Evolutionary conservation across 2,329 filamentous ascomycete species (phyloP), one percentile per base, ranked within the genome.

Genomic region (Cladosporium phlei): DNA sequence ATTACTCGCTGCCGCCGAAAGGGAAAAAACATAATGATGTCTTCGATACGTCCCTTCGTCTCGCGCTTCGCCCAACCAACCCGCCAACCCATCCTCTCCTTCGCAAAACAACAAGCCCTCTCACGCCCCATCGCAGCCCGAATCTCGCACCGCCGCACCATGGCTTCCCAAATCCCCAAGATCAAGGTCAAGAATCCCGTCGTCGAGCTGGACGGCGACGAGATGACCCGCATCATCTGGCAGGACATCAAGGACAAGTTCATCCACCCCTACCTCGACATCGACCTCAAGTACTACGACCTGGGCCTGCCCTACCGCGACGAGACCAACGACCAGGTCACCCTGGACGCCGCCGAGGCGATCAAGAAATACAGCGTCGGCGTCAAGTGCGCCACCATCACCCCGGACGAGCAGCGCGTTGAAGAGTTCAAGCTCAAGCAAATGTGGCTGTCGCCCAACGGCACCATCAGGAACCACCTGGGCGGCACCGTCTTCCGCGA

Each of bases 101-200:
- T 54, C 20, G 32, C 57, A 29, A 35, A 52, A 21, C 14, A 52
- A 24, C 47, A 57, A 28, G 42, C 59, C 35, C 61, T 64, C 50
- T 56, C 59, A 24, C 52, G 59, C 45, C 59, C 60, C 40, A 46
- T 62, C 40, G 59, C 60, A 27, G 60, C 61, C 30, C 61, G 58
- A 48, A 50, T 66, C 47, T 51, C 59, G 33, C 62, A 66, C 43
- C 59, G 64, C 42, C 58, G 64, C 56, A 66, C 48, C 53, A 66
- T 66, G 64, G 63, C 64, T 33, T 60, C 59, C 25, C 57, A 58
- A 34, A 63, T 77, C 60, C 75, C 79, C 65, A 98, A 97, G 85
- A 97, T 97, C 80, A 93, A 95, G 81, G 93, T 98, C 77, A 90
- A 95, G 83, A 97, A 95, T 73, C 93, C 93, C 57, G 84, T 98